phyloP scores from a whole-genome alignment of 345 rosid species.

The Cardiospermum halicacabum region DNA sequence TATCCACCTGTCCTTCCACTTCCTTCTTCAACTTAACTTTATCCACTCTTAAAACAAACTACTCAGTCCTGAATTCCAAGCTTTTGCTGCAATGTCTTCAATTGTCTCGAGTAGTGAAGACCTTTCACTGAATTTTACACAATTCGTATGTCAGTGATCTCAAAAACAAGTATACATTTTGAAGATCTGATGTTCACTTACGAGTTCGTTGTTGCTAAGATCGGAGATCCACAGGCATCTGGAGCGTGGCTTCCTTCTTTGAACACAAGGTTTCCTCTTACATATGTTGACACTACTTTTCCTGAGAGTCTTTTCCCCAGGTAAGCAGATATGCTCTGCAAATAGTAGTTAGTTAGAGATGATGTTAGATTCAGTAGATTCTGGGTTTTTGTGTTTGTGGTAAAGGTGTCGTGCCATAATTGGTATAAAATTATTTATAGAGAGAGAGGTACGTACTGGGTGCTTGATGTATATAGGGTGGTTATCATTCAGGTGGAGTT shows the following conservation, averaged over 20 bases:
- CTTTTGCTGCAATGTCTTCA: not conserved
- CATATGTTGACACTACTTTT: slow-evolving; percentile 74
- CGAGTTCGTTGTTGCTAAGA: slow-evolving; percentile 34
- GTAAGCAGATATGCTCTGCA: slow-evolving; percentile 82
- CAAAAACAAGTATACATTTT: not conserved
- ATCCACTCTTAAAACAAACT: not conserved
- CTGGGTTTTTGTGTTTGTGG: no score
- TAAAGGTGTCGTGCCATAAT: no score
- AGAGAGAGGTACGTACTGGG: slow-evolving; percentile 41
- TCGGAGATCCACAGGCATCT: slow-evolving; percentile 66
- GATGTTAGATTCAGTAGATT: not conserved
- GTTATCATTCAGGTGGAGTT: slow-evolving; percentile 56
- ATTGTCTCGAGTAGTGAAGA: not conserved
- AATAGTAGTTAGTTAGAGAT: no score
- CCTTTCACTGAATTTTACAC: not conserved
- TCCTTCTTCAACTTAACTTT: not conserved
- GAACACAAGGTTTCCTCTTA: slow-evolving; percentile 87
- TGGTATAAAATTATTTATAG: not conserved
- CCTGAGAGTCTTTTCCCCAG: slow-evolving; percentile 72
- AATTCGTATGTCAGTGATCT: not conserved
- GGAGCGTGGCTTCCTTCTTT: slow-evolving; percentile 72
- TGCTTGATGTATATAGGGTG: slow-evolving; percentile 66
- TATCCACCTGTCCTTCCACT: not conserved
- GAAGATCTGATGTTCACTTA: not conserved
- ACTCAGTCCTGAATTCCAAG: not conserved